Evolutionary conservation across 2,329 filamentous ascomycete genomes (phyloP), one percentile per base, ranked within the genome.

Genomic region (Pseudogymnoascus sp.): DNA sequence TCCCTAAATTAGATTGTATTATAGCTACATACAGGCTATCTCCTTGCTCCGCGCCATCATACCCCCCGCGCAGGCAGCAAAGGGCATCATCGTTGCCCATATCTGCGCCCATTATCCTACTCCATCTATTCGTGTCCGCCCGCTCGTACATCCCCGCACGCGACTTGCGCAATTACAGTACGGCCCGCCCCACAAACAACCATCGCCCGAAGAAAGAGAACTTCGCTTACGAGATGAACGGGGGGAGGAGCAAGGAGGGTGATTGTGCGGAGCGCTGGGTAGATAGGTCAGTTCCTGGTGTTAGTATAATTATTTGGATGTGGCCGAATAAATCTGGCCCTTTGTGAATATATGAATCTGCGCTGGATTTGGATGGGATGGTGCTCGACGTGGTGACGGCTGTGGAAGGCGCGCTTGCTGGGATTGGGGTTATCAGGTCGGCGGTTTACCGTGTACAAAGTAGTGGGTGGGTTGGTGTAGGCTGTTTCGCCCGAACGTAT

Each of bases 1-100:
- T 53, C 46, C 25, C 46, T 53, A 53, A 53, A 53, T 53, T 53
- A 53, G 46, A 53, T 53, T 53, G 46, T 53, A 53, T 53, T 53
- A 53, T 53, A 31, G 46, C 46, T 53, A 53, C 46, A 53, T 53
- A 53, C 46, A 53, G 46, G 25, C 46, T 53, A 53, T 53, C 46
- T 31, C 46, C 14, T 28, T 14, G 23, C 46, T 31, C 46, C 46
- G 46, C 25, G 46, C 25, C 46, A 10, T 53, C 7, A 31, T 25
- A 12, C 16, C 25, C 46, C 25, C 31, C 46, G 25, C 46, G 46
- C 25, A 53, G 46, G 14, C 46, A 53, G 46, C 11, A n/a, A 18
- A 16, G 25, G 25, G 46, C 46, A 16, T 31, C 14, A 53, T 53
- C 25, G 16, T 16, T 25, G 46, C 46, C 12, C 12, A 53, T 44